A percentile compares a stretch with the other conserved stretches of the same genome.
phyloP scores from a whole-genome alignment of 1,284 basidiomycete species.

The Cutaneotrichosporon sp. region DNA sequence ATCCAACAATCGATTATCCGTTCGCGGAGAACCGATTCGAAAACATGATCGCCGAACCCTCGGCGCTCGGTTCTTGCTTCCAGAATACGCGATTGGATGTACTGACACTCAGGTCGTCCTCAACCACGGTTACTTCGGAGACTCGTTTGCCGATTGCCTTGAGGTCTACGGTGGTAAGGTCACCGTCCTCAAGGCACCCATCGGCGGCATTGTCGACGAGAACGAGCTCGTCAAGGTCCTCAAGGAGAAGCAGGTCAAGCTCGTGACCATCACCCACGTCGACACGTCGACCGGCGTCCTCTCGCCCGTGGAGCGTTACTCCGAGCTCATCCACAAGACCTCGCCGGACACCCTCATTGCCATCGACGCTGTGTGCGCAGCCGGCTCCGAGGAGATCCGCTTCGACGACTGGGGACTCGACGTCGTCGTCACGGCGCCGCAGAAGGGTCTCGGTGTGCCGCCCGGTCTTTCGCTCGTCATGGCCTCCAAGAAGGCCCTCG shows the following conservation, averaged over 20 bases:
- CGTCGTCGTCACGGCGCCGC: constrained; percentile 82
- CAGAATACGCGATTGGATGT: not conserved
- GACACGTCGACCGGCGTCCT: constrained; percentile 92
- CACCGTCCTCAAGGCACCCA: constrained; percentile 75
- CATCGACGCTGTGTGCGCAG: constrained; percentile 91
- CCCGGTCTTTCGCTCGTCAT: constrained; percentile 87
- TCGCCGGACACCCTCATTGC: constrained; percentile 87
- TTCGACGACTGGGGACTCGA: constrained; percentile 95
- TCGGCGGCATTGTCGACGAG: constrained; percentile 71
- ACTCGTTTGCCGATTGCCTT: constrained; percentile 77
- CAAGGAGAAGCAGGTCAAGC: constrained; percentile 78
- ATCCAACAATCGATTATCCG: not conserved
- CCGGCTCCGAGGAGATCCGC: constrained; percentile 91
- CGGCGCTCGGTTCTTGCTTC: not conserved
- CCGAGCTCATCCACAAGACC: constrained; percentile 69
- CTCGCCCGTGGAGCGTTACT: constrained; percentile 77
- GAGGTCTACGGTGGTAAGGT: constrained; percentile 87
- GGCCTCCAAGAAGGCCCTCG: constrained; percentile 76
- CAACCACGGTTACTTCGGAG: constrained; percentile 82
- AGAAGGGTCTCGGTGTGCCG: constrained; percentile 94
- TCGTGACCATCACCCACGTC: constrained; percentile 84
- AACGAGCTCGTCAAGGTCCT: constrained; percentile 60
- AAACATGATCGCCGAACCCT: not conserved
- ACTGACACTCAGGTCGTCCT: constrained; percentile 53
- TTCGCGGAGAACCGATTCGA: constrained; percentile 1